Conservation (phyloP, 306 rosid genomes). For the Begonia masoniana region DNA sequence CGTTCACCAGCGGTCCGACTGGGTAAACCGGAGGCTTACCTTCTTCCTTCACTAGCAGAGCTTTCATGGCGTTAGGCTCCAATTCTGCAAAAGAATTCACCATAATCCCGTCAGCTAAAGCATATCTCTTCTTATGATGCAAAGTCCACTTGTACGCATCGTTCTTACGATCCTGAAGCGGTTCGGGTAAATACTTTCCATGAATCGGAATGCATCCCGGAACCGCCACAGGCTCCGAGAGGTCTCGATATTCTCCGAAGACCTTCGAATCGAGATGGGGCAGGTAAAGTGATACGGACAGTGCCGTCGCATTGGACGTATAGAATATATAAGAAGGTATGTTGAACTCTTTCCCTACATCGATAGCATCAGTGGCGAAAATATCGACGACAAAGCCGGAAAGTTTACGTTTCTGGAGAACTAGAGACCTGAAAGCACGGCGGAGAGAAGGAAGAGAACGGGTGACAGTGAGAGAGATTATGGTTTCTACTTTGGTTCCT, state of each 20-base stretch:
- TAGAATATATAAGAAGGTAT: conserved; percentile 6
- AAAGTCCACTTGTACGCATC: neutral
- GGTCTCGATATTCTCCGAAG: neutral
- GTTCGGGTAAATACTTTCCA: conserved; percentile 5
- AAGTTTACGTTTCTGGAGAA: neutral
- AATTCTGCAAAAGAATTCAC: conserved; percentile 2
- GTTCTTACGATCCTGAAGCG: conserved; percentile 8
- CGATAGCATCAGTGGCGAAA: conserved; percentile 4
- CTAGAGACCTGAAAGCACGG: neutral
- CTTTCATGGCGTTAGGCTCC: conserved; percentile 14
- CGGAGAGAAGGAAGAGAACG: conserved; percentile 5
- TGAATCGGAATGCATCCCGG: conserved; percentile 15
- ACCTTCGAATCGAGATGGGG: conserved; percentile 9
- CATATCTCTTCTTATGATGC: conserved; percentile 8
- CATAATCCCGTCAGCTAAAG: too few relatives aligned
- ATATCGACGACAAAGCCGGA: conserved; percentile 1
- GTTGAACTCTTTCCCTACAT: conserved; percentile 10
- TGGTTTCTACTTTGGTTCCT: neutral
- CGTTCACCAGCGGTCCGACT: conserved; percentile 10
- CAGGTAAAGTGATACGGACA: neutral
- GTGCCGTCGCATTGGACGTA: neutral
- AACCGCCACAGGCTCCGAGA: conserved; percentile 11
- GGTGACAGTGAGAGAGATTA: conserved; percentile 5
- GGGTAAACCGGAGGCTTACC: conserved; percentile 1
- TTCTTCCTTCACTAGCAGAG: conserved; percentile 1